Base-by-base conservation (phyloP, 2,329 filamentous ascomycete genomes). In the Ascochyta rabiei region DNA sequence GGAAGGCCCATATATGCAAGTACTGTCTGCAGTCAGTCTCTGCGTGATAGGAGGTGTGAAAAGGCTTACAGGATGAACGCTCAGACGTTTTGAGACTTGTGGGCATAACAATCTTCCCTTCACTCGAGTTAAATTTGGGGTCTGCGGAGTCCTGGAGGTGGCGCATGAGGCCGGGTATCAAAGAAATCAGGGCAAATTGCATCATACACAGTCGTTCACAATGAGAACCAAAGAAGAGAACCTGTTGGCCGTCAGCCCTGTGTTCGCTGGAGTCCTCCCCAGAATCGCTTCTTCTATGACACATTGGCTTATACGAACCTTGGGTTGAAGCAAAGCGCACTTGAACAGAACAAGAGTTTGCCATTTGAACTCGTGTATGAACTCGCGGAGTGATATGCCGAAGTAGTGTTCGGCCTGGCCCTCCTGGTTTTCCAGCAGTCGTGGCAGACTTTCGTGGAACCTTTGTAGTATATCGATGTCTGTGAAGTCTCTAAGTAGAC, bases 171-270 rank as follows among this genome's bases (percentile, higher is more conserved):
- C 93, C 92, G 41, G 95, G 95, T 79, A 99, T 96, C 69, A 99
- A 82, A 48, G 93, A 97, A 65, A 99, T 89, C 40, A 99, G 84
- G 38, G 93, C 95, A 79, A 98, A 99, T 75, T 99, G 95, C 77
- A 96, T 93, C 90, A 98, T 96, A 83, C 95, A 99, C 64, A 99
- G 80, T 61, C 90, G 85, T 76, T 99, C 95, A 76, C 95, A 98
- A 66, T 92, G 87, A n/a, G 93, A 92, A 59, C 95, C 93, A 69
- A 98, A 99, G 79, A 99, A 98, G 48, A 99, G 87, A 89, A 98
- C 98, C 93, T 96, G 64, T 0, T 24, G 0, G 13, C 23, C 15
- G 57, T 72, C 33, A 72, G 64, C 39, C 30, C 3, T 45, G 19
- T 35, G 12, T 6, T 23, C 8, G 12, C 10, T 26, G 5, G 13